Conservation (phyloP, 2,329 filamentous ascomycete species). For the Penicillium sclerotigenum region DNA sequence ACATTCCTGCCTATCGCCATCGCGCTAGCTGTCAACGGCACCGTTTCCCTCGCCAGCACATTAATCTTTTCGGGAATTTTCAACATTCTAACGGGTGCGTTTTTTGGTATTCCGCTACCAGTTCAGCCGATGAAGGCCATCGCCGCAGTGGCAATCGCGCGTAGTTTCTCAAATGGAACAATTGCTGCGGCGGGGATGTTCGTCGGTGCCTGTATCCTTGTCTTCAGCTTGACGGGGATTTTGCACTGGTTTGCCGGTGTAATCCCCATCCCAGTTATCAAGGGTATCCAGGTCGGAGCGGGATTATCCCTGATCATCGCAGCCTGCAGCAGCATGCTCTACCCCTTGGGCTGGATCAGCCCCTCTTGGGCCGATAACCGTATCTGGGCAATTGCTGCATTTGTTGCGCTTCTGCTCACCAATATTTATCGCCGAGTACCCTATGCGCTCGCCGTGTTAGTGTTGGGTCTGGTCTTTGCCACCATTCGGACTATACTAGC, state of each 20-base stretch:
- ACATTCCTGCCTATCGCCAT: constrained; percentile 88
- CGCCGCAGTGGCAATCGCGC: constrained; percentile 79
- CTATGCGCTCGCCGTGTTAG: constrained; percentile 72
- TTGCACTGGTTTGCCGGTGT: constrained; percentile 68
- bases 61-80: constrained; percentile 84
- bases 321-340: constrained; percentile 66
- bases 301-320: constrained; percentile 79
- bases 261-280: constrained; percentile 82
- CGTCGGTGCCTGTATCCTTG: constrained; percentile 67
- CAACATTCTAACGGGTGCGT: constrained; percentile 76
- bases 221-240: constrained; percentile 78
- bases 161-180: constrained; percentile 62
- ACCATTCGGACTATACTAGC: constrained; percentile 39
- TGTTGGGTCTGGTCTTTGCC: constrained; percentile 66
- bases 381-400: constrained; percentile 71
- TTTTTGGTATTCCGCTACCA: constrained; percentile 85
- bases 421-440: constrained; percentile 65
- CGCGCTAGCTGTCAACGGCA: constrained; percentile 72
- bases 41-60: constrained; percentile 77
- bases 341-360: constrained; percentile 64
- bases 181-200: constrained; percentile 81
- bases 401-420: constrained; percentile 66
- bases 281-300: constrained; percentile 91
- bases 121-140: constrained; percentile 92
- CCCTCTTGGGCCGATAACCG: constrained; percentile 72